Evolutionary conservation across 495 filamentous ascomycete species (phyloP), one percentile per base, ranked within the genome.

Genomic region (Astrothelium macrocarpum): DNA sequence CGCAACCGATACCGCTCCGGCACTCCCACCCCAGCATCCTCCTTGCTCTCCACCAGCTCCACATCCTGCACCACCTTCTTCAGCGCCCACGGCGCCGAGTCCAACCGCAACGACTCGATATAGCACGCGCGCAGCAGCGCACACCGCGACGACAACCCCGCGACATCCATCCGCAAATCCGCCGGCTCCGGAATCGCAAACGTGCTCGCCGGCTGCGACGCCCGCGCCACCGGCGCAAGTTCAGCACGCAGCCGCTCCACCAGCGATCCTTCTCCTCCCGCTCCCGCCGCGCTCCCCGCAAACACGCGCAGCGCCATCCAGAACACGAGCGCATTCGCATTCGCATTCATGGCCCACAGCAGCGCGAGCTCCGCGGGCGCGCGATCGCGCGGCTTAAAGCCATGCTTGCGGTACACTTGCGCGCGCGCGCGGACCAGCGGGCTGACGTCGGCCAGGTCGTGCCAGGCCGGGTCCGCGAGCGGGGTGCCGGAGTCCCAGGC

Each of bases 281-380:
- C 25, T 11, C 0, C 25, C 25, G 9, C 16, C 45, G 14, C 36
- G 9, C 36, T 16, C 10, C 36, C 36, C 10, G 10, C 70, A 63
- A 79, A 79, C 34, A 87, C 78, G 59, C 78, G 82, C 18, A 83
- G 66, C 23, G 85, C 59, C 56, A 78, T 77, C 84, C 84, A 87
- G 68, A 83, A 86, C 1, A 79, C 77, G 53, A 80, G 71, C 32
- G 78, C 76, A 16, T 79, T 76, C 1, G 78, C 71, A 62, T 86
- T 80, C 11, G 78, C 79, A 62, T 80, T 78, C 64, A 82, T 70
- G 23, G 78, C 78, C 80, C 83, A 86, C 14, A 84, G 67, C 25
- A 85, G 31, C 26, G 66, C 49, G 5, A 72, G 67, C 1, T 71
- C 67, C 12, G 63, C 46, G 5, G 73, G 31, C 1, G 74, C 72